Evolutionary conservation across 495 filamentous ascomycete genomes (phyloP).

Genomic region (Hypoxylon intermedium): DNA sequence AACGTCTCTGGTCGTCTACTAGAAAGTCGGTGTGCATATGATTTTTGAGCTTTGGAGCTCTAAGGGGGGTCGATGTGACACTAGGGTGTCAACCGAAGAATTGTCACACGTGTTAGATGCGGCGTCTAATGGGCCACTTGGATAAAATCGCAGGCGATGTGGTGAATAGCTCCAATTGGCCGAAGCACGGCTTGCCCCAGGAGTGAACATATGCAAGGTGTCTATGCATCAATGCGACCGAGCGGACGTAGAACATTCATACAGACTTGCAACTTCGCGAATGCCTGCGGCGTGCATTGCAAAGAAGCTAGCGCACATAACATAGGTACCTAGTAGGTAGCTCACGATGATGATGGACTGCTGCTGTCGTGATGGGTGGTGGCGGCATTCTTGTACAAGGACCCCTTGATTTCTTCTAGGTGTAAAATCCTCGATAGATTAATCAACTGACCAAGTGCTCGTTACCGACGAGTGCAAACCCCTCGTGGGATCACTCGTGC

Average conservation of each 20-base stretch:
- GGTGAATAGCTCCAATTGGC: slow-evolving; percentile 5
- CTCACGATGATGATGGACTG: neutral
- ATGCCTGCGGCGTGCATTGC: neutral
- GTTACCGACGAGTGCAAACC: neutral
- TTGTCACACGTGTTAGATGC: slow-evolving; percentile 33
- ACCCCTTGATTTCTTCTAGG: slow-evolving; percentile 1
- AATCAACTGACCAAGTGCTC: neutral
- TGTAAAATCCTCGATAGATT: slow-evolving; percentile 11
- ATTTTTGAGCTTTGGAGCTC: slow-evolving; percentile 30
- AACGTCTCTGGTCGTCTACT: slow-evolving; percentile 28
- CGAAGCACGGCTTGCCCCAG: slow-evolving; percentile 7
- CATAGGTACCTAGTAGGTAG: neutral
- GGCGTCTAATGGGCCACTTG: slow-evolving; percentile 36
- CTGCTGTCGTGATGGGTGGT: slow-evolving; percentile 3
- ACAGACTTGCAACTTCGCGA: neutral
- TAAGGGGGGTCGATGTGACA: slow-evolving; percentile 35
- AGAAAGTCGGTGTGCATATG: slow-evolving; percentile 42
- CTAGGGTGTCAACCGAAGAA: slow-evolving; percentile 37
- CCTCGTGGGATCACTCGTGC: slow-evolving; percentile 12
- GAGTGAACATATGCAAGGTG: slow-evolving; percentile 30
- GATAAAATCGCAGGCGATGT: slow-evolving; percentile 3
- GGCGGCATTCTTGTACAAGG: slow-evolving; percentile 1
- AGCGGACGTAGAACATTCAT: slow-evolving; percentile 17
- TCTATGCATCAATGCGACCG: slow-evolving; percentile 16
- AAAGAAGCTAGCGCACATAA: neutral